These are phyloP conservation scores for Trypanosoma avium DNA, from an alignment of 208 protist species.

Conservation along the genomic window DNA sequence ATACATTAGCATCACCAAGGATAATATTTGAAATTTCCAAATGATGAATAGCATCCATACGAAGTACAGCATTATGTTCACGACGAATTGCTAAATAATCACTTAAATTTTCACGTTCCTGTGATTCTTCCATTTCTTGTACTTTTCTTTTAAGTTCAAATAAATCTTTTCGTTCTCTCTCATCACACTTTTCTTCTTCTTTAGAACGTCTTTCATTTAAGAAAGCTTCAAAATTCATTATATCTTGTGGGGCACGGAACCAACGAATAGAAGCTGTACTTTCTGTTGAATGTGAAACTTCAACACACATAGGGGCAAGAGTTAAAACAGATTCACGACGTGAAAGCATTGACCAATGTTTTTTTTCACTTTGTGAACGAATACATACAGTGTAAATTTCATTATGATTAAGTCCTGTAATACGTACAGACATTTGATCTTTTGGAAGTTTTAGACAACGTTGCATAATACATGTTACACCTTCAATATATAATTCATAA, in stretches of 20 bases:
- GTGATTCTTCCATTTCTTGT: conserved; percentile 73
- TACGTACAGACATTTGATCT: conserved; percentile 42
- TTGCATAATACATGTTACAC: conserved; percentile 58
- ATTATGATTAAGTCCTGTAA: conserved; percentile 73
- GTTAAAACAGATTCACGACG: conserved; percentile 82
- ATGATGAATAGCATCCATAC: conserved; percentile 68
- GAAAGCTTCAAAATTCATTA: conserved; percentile 46
- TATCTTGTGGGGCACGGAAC: conserved; percentile 47
- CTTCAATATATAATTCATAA: conserved; percentile 77
- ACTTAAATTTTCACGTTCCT: conserved; percentile 37
- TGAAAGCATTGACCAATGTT: conserved; percentile 85
- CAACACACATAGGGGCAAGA: conserved; percentile 55
- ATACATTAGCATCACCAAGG: conserved; percentile 50
- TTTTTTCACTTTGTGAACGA: conserved; percentile 70
- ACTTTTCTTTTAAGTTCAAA: conserved; percentile 80
- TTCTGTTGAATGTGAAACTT: conserved; percentile 73
- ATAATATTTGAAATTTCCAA: conserved; percentile 67
- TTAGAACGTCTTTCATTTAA: conserved; percentile 47
- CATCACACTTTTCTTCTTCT: conserved; percentile 68
- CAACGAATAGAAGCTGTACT: conserved; percentile 63
- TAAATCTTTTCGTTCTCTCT: conserved; percentile 76
- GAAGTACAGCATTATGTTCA: conserved; percentile 74
- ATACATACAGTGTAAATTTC: conserved; percentile 82
- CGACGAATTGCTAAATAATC: conserved; percentile 52
- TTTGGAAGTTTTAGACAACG: conserved; percentile 51